phyloP scores from a whole-genome alignment of 1,284 basidiomycete species.

The Ganoderma boninense region DNA sequence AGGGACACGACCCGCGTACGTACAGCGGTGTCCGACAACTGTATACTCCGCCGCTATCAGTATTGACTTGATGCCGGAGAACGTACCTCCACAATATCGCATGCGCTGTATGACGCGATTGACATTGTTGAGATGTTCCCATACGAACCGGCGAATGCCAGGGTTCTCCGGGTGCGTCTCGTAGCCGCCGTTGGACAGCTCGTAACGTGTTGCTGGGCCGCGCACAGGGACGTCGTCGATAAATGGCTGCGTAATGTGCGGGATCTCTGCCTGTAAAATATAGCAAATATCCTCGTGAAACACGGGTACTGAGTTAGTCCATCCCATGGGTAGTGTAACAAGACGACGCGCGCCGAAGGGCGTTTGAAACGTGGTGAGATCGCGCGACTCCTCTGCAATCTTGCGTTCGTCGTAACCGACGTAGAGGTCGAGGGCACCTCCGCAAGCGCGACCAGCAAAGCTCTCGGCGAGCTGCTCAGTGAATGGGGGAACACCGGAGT shows the following conservation, averaged over 20 bases:
- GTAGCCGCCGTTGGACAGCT: slow-evolving; percentile 26
- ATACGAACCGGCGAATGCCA: slow-evolving; percentile 45
- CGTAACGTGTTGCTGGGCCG: slow-evolving; percentile 37
- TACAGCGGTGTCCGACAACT: too few relatives aligned
- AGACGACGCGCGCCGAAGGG: slow-evolving; percentile 37
- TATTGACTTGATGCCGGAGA: too few relatives aligned
- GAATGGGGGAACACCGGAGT: slow-evolving; percentile 40
- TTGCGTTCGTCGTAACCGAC: slow-evolving; percentile 32
- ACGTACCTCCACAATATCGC: slow-evolving; percentile 37
- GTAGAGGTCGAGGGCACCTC: slow-evolving; percentile 40
- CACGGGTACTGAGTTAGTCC: slow-evolving; percentile 48
- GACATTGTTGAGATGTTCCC: slow-evolving; percentile 40
- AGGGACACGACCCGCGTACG: too few relatives aligned
- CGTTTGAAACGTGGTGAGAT: slow-evolving; percentile 21
- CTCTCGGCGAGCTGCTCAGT: slow-evolving; percentile 42
- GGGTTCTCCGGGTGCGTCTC: slow-evolving; percentile 42
- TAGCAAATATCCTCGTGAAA: slow-evolving; percentile 46
- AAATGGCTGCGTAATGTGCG: slow-evolving; percentile 41
- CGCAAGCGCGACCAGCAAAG: slow-evolving; percentile 29
- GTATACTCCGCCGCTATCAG: neutral
- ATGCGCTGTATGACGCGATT: slow-evolving; percentile 43
- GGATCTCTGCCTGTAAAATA: slow-evolving; percentile 48
- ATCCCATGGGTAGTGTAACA: slow-evolving; percentile 47
- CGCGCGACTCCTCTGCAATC: slow-evolving; percentile 33
- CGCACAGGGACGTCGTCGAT: slow-evolving; percentile 42